phyloP scores from a whole-genome alignment of 2,329 filamentous ascomycete genomes.

The Pseudogymnoascus sp. region DNA sequence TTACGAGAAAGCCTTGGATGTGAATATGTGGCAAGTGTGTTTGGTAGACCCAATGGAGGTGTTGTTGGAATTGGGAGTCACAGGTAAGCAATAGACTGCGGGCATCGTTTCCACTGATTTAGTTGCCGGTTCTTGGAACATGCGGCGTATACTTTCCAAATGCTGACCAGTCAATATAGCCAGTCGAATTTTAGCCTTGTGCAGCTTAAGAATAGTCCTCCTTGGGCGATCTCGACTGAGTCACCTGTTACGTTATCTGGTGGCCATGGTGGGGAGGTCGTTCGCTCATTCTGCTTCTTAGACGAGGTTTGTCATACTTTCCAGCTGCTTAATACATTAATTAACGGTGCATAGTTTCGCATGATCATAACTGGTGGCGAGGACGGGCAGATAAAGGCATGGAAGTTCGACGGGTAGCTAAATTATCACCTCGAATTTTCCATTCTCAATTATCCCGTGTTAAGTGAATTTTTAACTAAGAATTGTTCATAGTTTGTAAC shows the following conservation, averaged over 20 bases:
- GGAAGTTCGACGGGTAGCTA: slow-evolving; percentile 20
- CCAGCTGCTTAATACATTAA: background rate
- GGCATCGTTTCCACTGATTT: slow-evolving; percentile 16
- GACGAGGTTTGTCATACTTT: slow-evolving; percentile 40
- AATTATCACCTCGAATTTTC: background rate
- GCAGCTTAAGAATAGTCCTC: slow-evolving; percentile 43
- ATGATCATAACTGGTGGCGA: slow-evolving; percentile 31
- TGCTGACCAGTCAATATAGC: slow-evolving; percentile 30
- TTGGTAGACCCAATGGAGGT: slow-evolving; percentile 52
- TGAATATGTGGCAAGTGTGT: slow-evolving; percentile 66
- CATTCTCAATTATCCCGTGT: background rate
- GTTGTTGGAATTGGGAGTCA: slow-evolving; percentile 60
- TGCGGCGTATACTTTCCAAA: slow-evolving; percentile 18
- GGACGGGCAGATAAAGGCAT: slow-evolving; percentile 34
- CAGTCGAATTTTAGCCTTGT: slow-evolving; percentile 53
- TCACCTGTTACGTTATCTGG: slow-evolving; percentile 53
- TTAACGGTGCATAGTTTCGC: slow-evolving; percentile 27
- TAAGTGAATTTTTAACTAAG: background rate
- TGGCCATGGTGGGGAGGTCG: slow-evolving; percentile 57
- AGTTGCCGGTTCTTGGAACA: slow-evolving; percentile 23
- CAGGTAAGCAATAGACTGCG: slow-evolving; percentile 41
- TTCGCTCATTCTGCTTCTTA: slow-evolving; percentile 57
- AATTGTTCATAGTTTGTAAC: background rate
- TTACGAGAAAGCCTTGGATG: slow-evolving; percentile 57
- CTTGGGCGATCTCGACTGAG: slow-evolving; percentile 49